Evolutionary conservation across 2,329 filamentous ascomycete species (phyloP), one percentile per base, ranked within the genome.

Genomic region (Pochonia chlamydosporia): DNA sequence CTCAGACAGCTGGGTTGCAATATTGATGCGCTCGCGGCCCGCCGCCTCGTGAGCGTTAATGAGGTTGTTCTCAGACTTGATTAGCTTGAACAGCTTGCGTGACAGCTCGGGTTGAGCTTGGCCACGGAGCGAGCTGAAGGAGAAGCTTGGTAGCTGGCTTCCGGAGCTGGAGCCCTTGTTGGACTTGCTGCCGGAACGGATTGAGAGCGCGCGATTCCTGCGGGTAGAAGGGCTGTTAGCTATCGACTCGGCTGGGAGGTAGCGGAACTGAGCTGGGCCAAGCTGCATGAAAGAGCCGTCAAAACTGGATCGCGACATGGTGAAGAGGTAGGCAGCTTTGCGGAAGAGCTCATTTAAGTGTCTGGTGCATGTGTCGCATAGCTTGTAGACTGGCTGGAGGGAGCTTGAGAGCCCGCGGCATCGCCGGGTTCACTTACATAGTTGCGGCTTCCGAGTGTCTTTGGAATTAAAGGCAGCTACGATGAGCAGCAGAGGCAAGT

Each of bases 41-140:
- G 92, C 93, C 6, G 81, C 73, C 71, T 96, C 89, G 70, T 96
- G 86, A 42, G 88, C 86, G 43, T 79, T 76, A 59, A 97, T 90
- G 30, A 91, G 84, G 62, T 86, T 84, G 74, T 96, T 97, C 69
- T 95, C 87, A 43, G 87, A 88, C 73, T 99, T 99, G 75, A 97
- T 96, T 51, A 99, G 79, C 58, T 85, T 86, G 76, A 85, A 95
- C 44, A 99, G 82, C 64, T 85, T 88, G 67, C 88, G 89, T 59
- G 88, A 90, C 24, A 96, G 80, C 66, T 96, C 90, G 4, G 91
- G 89, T 63, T 96, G 89, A 58, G 85, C 79, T 42, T 84, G 81
- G 47, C 89, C 89, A 44, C 92, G 89, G 47, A 99, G 82, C 18
- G 89, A 93, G 54, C 81, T 83, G 72, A 97, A 86, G 49, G 84